Evolutionary conservation across 192 early-diverging fungal species (phyloP).

Genomic region (Coemansia sp.): DNA sequence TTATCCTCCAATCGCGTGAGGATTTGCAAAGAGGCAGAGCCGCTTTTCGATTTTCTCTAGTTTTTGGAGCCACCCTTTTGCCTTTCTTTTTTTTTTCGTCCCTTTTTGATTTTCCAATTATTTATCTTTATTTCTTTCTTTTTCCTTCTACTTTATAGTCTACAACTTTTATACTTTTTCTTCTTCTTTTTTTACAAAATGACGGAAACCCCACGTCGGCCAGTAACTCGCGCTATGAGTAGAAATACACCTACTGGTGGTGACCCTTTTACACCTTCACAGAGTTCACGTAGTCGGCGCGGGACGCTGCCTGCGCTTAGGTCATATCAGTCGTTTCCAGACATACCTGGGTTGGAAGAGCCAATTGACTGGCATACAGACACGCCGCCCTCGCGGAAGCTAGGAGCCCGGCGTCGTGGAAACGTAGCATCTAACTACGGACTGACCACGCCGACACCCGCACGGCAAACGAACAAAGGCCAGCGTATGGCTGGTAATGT

Average conservation of each 20-base stretch:
- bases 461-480: background rate
- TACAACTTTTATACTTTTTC: background rate
- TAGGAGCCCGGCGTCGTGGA: background rate
- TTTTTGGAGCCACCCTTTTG: constrained; percentile 6
- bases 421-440: constrained; percentile 9
- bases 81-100: background rate
- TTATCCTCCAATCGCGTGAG: constrained; percentile 10
- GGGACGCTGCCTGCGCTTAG: constrained; percentile 17
- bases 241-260: constrained; percentile 15
- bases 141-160: constrained; percentile 3
- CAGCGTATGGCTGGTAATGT: background rate
- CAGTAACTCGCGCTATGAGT: constrained; percentile 23
- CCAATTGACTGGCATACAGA: constrained; percentile 13
- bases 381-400: background rate
- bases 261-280: constrained; percentile 2
- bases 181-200: constrained; percentile 9
- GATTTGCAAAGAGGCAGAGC: background rate
- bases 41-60: constrained; percentile 10
- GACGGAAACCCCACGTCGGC: constrained; percentile 40
- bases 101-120: constrained; percentile 17
- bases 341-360: constrained; percentile 13
- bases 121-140: constrained; percentile 14
- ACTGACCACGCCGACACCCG: constrained; percentile 6
- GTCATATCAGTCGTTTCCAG: constrained; percentile 44
- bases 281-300: constrained; percentile 11